Evolutionary conservation across 2,329 filamentous ascomycete genomes (phyloP).

Genomic region (Aspergillus felis): DNA sequence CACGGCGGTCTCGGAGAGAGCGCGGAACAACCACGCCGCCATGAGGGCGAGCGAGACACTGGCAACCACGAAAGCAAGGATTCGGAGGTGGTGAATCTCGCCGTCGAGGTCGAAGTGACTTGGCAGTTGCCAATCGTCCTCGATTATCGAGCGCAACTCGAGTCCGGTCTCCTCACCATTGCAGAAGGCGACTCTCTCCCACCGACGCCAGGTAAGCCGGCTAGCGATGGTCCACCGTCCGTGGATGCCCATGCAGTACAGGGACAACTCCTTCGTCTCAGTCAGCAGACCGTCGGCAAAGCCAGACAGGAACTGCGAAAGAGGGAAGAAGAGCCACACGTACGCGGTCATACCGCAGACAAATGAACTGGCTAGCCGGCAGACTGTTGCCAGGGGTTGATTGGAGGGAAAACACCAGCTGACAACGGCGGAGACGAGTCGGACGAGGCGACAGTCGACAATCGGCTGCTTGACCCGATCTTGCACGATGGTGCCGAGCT

Average conservation of each 20-base stretch:
- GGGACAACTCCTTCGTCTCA: neutral
- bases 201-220: neutral
- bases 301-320: conserved; percentile 5
- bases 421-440: neutral
- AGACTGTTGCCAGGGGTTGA: neutral
- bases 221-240: neutral
- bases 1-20: neutral
- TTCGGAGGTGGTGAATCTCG: conserved; percentile 7
- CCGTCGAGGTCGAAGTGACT: conserved; percentile 1
- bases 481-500: neutral
- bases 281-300: conserved; percentile 1
- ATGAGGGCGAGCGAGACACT: neutral
- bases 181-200: conserved; percentile 6
- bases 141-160: conserved; percentile 1
- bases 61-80: conserved; percentile 2
- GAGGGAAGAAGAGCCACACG: conserved; percentile 1
- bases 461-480: neutral
- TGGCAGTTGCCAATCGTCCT: conserved; percentile 3
- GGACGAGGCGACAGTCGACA: neutral
- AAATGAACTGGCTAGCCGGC: conserved; percentile 1
- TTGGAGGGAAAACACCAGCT: conserved; percentile 11
- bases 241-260: conserved; percentile 6
- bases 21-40: neutral
- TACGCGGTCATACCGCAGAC: neutral
- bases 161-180: conserved; percentile 10